Evolutionary conservation across 805 yeast genomes (phyloP).

Genomic region (Middelhovenomyces tepae): DNA sequence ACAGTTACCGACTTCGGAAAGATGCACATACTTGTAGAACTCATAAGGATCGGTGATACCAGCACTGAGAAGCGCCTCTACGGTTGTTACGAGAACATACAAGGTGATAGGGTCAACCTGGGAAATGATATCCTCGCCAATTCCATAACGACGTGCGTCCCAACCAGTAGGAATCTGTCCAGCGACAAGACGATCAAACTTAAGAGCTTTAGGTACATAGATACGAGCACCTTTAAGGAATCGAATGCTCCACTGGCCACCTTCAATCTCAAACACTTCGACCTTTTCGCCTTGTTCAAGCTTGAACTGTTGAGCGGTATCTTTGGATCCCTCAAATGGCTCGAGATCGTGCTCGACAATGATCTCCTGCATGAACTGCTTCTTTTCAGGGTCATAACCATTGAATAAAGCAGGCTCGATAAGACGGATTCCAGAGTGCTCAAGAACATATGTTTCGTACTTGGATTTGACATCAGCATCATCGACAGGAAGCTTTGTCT

Average conservation of each 20-base stretch:
- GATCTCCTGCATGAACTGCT: slow-evolving; percentile 89
- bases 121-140: slow-evolving; percentile 79
- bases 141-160: slow-evolving; percentile 93
- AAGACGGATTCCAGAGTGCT: slow-evolving; percentile 93
- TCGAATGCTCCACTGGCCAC: slow-evolving; percentile 87
- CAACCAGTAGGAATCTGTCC: slow-evolving; percentile 99
- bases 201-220: slow-evolving; percentile 80
- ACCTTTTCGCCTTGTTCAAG: slow-evolving; percentile 89
- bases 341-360: slow-evolving; percentile 95
- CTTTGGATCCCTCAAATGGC: slow-evolving; percentile 89
- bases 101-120: slow-evolving; percentile 97
- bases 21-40: slow-evolving; percentile 96
- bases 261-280: slow-evolving; percentile 81
- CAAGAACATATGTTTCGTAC: slow-evolving; percentile 82
- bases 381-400: slow-evolving; percentile 92
- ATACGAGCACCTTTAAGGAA: slow-evolving; percentile 89
- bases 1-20: slow-evolving; percentile 98
- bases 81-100: slow-evolving; percentile 86
- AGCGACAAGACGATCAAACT: slow-evolving; percentile 50
- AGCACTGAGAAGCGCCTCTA: slow-evolving; percentile 84
- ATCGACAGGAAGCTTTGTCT: slow-evolving; percentile 85
- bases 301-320: slow-evolving; percentile 91
- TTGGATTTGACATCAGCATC: slow-evolving; percentile 88
- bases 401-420: slow-evolving; percentile 91
- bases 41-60: slow-evolving; percentile 99